Evolutionary conservation across 805 yeast species (phyloP).

Genomic region (Metschnikowia lunata): DNA sequence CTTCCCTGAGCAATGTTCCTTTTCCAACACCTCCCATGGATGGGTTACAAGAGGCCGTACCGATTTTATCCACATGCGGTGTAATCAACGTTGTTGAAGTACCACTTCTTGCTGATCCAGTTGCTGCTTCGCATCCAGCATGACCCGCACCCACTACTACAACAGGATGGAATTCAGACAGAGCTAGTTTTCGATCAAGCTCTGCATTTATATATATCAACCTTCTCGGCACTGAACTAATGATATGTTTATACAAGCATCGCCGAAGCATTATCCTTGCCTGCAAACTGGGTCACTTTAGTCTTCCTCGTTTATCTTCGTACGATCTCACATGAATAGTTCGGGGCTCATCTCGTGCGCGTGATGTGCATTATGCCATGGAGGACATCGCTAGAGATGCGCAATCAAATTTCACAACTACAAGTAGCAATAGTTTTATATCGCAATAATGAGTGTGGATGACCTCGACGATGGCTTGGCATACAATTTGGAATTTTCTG

Average conservation of each 20-base stretch:
- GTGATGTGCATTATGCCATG: no score
- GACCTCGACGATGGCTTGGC: conserved; percentile 78
- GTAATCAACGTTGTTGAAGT: conserved; percentile 68
- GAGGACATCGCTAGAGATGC: no score
- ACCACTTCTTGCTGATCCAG: conserved; percentile 88
- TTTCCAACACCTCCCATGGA: conserved; percentile 98
- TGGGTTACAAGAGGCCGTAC: conserved; percentile 96
- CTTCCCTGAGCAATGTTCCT: conserved; percentile 86
- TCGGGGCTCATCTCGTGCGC: no score
- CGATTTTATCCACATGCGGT: conserved; percentile 70
- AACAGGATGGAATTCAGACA: conserved; percentile 50
- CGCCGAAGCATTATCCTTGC: no score
- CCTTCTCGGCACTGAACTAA: conserved; percentile 1
- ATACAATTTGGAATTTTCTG: conserved; percentile 43
- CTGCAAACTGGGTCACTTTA: no score
- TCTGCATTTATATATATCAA: conserved; percentile 34
- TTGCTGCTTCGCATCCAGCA: conserved; percentile 97
- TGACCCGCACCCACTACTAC: conserved; percentile 97
- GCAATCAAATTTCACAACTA: no score
- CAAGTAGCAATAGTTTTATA: no score
- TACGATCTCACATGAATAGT: no score
- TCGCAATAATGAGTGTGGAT: conserved; percentile 35
- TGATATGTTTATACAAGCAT: no score
- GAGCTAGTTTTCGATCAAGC: conserved; percentile 24
- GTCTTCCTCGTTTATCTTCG: no score